Evolutionary conservation across 257 asterid species (phyloP), one percentile per base, ranked within the genome.

Genomic region (Craterostigma plantagineum): DNA sequence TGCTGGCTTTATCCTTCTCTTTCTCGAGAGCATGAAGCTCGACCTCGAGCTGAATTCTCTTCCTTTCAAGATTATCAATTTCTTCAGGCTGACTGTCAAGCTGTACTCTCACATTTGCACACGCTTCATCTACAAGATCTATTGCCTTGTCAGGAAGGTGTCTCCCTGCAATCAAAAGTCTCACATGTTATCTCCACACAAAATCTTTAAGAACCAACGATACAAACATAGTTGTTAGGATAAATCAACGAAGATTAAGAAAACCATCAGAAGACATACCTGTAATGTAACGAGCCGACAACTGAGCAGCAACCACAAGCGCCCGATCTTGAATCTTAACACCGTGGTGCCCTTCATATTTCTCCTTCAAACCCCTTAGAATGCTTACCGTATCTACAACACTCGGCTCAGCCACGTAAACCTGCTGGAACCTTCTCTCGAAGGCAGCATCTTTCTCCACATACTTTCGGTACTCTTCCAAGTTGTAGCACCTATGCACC

Each of bases 1-100:
- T 79, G 50, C 87, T 79, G 10, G 92, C 86, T 63, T 79, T 79
- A n/a, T 79, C 92, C 39, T 79, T 79, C 57, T 79, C 92, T 72
- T 76, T 79, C 45, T 79, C 92, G 1, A 76, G 76, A 23, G 92
- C 84, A 40, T 79, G 92, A 7, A 65, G 72, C 63, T 79, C 90
- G 0, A 75, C 67, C 56, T 76, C 92, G 34, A 79, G 53, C 51
- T 79, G 90, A 47, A 79, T 79, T 50, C 87, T 79, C 64, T 72
- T 75, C 63, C 92, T 69, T n/a, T 79, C 77, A 0, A 75, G 61
- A 50, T 72, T 79, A 49, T 79, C 90, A 7, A 76, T 79, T 38
- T 72, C 81, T 49, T 76, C 84, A 0, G 90, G 92, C 33, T 76
- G 90, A 54, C 92, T 79, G 18, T 72, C 90, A 2, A 79, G 90